Evolutionary conservation across 345 rosid genomes (phyloP), one percentile per base, ranked within the genome.

Genomic region (Lumnitzera littorea): DNA sequence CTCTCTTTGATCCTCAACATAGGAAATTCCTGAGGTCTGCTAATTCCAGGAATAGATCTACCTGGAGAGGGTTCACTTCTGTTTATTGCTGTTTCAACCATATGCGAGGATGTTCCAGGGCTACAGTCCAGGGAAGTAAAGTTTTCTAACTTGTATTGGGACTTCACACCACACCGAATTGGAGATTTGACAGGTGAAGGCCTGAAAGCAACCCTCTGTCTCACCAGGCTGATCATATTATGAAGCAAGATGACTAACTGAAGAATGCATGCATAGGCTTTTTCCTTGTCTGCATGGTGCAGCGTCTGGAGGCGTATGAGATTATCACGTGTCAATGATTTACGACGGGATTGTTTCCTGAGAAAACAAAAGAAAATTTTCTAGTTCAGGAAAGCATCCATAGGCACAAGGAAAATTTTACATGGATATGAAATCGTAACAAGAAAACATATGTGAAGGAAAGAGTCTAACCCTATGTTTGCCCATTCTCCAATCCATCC

Each of bases 401-500:
- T 50, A 50, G 20, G 53, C 16, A 17, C 13, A 50, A 10, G 5
- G 53, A 50, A 14, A 50, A 14, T 14, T 9, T n/a, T n/a, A 15
- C 53, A 51, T 51, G 16, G 8, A 5, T 27, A 15, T 17, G 53
- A 52, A 16, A 16, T 3, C 24, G 17, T 16, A 15, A 16, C 23
- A 10, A 52, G 55, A 49, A 48, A 4, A 41, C 12, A 16, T 10
- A 41, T 13, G 23, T 12, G 67, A 3, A 15, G 23, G 56, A 36
- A 2, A 43, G n/a, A 53, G 46, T 73, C 85, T 78, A 31, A 89
- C 96, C 89, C 84, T 25, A 79, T 76, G 60, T 78, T 94, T 31
- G 96, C 99, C 99, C 99, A 94, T 73, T 94, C 99, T 72, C 99
- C 99, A 11, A 94, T 91, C 97, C 97, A 83, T 48, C 99, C 99